A percentile compares a stretch with the other conserved stretches of the same genome.
phyloP scores from a whole-genome alignment of 1,284 basidiomycete species.

The Irpex sp. region DNA sequence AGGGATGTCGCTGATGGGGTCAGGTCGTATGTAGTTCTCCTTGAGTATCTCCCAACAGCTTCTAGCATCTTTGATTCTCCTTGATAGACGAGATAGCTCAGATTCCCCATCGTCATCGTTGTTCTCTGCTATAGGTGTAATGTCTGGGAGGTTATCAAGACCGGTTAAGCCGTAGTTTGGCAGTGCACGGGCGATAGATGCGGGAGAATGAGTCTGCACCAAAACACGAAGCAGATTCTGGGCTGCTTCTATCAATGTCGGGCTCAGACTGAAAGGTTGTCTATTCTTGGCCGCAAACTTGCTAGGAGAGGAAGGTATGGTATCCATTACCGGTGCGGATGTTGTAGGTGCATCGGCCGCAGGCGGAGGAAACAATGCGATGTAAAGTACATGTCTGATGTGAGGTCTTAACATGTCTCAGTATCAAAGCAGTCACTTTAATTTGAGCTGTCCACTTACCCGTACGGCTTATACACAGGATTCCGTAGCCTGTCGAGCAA shows the following conservation, averaged over 20 bases:
- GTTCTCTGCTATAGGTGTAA: conserved; percentile 14
- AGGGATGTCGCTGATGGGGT: conserved; percentile 16
- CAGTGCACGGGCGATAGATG: conserved; percentile 48
- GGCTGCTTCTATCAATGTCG: conserved; percentile 44
- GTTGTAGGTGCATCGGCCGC: conserved; percentile 29
- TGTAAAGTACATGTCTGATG: conserved; percentile 63
- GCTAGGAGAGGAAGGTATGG: conserved; percentile 39
- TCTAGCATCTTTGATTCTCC: conserved; percentile 47
- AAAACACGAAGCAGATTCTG: conserved; percentile 54
- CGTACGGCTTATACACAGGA: conserved; percentile 34
- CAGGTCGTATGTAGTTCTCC: conserved; percentile 45
- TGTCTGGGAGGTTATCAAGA: not conserved
- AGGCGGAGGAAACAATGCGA: conserved; percentile 56
- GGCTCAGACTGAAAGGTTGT: conserved; percentile 39
- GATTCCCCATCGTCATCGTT: conserved; percentile 41
- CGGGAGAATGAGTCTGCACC: conserved; percentile 52
- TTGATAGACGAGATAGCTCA: conserved; percentile 48
- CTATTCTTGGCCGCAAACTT: conserved; percentile 40
- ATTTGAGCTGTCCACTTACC: conserved; percentile 2
- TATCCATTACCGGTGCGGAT: conserved; percentile 21
- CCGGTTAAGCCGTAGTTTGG: conserved; percentile 37
- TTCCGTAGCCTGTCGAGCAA: conserved; percentile 58
- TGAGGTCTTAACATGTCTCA: conserved; percentile 39
- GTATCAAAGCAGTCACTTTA: conserved; percentile 10
- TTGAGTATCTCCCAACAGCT: conserved; percentile 60